Conservation (phyloP, 1,284 basidiomycete genomes). For the Megacollybia platyphylla region DNA sequence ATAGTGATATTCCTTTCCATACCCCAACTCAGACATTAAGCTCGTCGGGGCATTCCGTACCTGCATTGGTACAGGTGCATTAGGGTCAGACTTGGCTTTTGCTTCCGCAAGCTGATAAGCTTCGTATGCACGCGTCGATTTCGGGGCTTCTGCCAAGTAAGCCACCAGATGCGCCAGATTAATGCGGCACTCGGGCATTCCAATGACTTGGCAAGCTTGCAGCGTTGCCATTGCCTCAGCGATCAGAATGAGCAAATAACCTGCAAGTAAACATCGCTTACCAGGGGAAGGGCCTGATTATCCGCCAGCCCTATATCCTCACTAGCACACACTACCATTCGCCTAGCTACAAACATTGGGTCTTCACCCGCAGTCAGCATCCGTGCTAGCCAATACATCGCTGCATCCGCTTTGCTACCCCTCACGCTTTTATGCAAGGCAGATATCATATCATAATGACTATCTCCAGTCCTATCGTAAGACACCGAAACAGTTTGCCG, state of each 20-base stretch:
- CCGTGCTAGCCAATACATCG: constrained; percentile 82
- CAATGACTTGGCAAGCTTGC: constrained; percentile 72
- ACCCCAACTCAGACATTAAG: constrained; percentile 76
- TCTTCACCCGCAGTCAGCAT: constrained; percentile 85
- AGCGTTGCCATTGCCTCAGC: constrained; percentile 64
- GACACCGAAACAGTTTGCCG: constrained; percentile 43
- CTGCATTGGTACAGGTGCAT: constrained; percentile 59
- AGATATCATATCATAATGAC: constrained; percentile 79
- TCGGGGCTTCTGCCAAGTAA: constrained; percentile 74
- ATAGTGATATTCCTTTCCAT: constrained; percentile 63
- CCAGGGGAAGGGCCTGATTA: constrained; percentile 57
- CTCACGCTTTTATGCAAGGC: constrained; percentile 83
- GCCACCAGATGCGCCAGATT: constrained; percentile 73
- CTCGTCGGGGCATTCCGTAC: constrained; percentile 83
- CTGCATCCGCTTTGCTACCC: constrained; percentile 69
- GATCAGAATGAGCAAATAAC: background rate
- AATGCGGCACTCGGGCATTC: constrained; percentile 75
- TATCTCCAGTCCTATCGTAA: constrained; percentile 70
- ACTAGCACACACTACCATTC: constrained; percentile 76
- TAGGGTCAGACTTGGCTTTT: constrained; percentile 39
- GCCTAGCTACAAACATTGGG: constrained; percentile 72
- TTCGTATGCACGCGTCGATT: constrained; percentile 71
- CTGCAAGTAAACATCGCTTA: constrained; percentile 16
- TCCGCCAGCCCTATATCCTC: constrained; percentile 83
- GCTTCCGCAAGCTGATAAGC: constrained; percentile 66